Conservation (phyloP, 2,329 filamentous ascomycete species). For the Diplocarpon mali region DNA sequence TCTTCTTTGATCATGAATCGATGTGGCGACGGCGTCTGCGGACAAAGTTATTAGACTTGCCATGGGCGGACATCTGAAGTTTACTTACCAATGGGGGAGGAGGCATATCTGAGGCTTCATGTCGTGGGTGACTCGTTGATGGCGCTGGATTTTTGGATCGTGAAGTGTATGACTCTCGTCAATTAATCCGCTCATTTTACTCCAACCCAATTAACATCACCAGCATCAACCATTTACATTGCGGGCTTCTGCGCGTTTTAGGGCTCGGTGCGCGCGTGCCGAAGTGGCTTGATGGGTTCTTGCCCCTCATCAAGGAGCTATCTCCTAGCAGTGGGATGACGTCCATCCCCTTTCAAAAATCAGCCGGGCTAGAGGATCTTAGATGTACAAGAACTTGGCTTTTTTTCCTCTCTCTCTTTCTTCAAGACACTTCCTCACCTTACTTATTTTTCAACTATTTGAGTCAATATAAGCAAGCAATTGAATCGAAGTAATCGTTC, state of each 20-base stretch:
- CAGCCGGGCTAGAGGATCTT: no score
- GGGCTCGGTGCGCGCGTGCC: conserved; percentile 3
- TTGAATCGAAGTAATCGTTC: neutral
- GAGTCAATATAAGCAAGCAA: no score
- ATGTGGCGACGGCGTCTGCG: conserved; percentile 30
- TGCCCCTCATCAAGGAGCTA: neutral
- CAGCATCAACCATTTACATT: neutral
- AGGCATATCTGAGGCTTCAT: conserved; percentile 22
- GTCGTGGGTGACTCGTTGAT: conserved; percentile 4
- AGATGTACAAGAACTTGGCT: conserved; percentile 5
- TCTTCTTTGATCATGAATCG: conserved; percentile 28
- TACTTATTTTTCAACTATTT: no score
- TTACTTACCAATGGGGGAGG: conserved; percentile 26
- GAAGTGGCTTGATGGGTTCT: neutral
- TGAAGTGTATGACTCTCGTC: neutral
- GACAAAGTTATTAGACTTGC: conserved; percentile 7
- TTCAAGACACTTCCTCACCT: neutral
- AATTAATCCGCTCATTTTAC: neutral
- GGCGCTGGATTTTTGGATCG: neutral
- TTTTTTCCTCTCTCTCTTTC: neutral
- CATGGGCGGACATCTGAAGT: neutral
- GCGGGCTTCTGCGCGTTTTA: neutral
- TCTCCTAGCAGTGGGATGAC: conserved; percentile 7
- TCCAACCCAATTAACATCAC: neutral
- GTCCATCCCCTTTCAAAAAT: conserved; percentile 1